Conservation (phyloP, 371 early-diverging fungal species). For the Syncephalastrum racemosum region DNA sequence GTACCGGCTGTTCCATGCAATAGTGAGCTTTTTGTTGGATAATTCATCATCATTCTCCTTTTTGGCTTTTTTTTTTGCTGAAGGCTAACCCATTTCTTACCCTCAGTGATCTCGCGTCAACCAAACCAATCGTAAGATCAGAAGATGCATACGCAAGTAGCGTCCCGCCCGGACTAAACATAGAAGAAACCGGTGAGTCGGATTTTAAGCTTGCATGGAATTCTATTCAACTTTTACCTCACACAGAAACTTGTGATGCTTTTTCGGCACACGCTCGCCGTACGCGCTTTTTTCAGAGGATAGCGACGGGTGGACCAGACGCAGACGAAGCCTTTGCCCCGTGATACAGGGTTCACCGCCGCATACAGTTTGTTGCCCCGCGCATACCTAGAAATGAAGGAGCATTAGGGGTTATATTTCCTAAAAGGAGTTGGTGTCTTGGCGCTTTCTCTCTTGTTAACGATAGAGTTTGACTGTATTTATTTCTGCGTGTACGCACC, state of each 20-base stretch:
- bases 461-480: background rate
- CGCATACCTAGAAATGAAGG: conserved; percentile 1
- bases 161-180: conserved; percentile 46
- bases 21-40: conserved; percentile 5
- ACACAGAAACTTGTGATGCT: conserved; percentile 34
- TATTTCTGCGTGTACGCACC: background rate
- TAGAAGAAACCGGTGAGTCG: conserved; percentile 16
- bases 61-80: conserved; percentile 5
- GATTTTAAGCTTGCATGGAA: background rate
- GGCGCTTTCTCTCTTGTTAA: background rate
- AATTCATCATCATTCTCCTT: conserved; percentile 6
- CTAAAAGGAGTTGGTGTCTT: background rate
- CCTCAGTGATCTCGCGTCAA: conserved; percentile 54
- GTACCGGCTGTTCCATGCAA: conserved; percentile 20
- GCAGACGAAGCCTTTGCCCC: conserved; percentile 32
- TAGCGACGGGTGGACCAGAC: conserved; percentile 30
- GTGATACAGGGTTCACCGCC: conserved; percentile 32
- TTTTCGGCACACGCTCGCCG: conserved; percentile 34
- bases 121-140: conserved; percentile 54
- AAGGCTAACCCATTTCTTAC: conserved; percentile 28
- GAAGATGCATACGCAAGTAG: conserved; percentile 63
- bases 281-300: conserved; percentile 25
- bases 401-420: too few relatives aligned
- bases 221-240: conserved; percentile 21
- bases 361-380: conserved; percentile 32